Conservation (phyloP, 257 asterid genomes). For the Nicotiana sylvestris region DNA sequence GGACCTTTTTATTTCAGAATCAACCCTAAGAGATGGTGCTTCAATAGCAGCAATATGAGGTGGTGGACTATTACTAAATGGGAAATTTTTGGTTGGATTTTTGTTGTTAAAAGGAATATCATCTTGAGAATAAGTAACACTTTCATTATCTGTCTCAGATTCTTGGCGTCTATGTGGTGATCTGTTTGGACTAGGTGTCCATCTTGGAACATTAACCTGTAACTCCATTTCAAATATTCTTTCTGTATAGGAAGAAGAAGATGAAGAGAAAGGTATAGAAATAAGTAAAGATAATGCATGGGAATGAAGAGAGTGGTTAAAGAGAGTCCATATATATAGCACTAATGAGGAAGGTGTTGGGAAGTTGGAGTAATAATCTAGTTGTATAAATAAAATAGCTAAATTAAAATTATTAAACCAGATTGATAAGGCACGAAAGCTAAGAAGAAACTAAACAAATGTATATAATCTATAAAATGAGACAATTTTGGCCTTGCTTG, state of each 20-base stretch:
- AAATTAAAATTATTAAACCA: background rate
- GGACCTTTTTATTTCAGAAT: slow-evolving; percentile 1
- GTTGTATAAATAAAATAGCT: background rate
- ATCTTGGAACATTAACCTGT: slow-evolving; percentile 8
- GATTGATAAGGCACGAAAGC: too few relatives aligned
- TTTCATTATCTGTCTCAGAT: background rate
- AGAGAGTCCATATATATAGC: background rate
- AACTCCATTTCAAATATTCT: background rate
- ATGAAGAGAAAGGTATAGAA: background rate
- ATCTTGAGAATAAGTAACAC: slow-evolving; percentile 12
- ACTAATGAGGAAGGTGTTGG: background rate
- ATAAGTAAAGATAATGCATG: background rate
- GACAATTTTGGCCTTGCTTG: too few relatives aligned
- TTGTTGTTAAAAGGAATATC: background rate
- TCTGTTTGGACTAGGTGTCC: slow-evolving; percentile 27
- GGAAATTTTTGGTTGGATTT: slow-evolving; percentile 15
- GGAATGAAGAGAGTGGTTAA: background rate
- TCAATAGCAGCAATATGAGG: background rate
- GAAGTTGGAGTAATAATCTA: background rate
- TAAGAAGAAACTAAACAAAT: too few relatives aligned
- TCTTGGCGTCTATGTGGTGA: background rate
- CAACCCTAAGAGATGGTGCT: slow-evolving; percentile 22
- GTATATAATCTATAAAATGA: too few relatives aligned
- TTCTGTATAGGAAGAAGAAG: background rate
- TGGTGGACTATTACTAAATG: slow-evolving; percentile 19